Base-by-base conservation (phyloP, 106 monocot species). In the Phalaenopsis equestris region DNA sequence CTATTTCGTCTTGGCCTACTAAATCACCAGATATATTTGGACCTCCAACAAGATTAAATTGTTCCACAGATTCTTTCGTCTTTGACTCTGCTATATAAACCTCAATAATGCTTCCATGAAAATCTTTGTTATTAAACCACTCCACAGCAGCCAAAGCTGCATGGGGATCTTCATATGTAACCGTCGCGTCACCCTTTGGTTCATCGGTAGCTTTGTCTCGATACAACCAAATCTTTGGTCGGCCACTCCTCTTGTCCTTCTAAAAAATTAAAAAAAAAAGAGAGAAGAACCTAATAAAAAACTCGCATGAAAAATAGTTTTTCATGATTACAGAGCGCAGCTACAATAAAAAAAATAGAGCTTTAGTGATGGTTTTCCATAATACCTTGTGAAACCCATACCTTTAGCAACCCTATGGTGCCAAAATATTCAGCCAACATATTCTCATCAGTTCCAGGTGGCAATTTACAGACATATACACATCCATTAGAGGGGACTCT, bases 381-480 rank as follows among this genome's bases (percentile, higher is more conserved):
- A 78, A 87, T 96, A 93, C 89, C 88, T 91, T 87, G 75, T 79
- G 43, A 82, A 39, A 84, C 80, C 87, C 90, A 79, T 94, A 97
- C 97, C 97, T 97, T 97, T 87, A 97, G 89, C 90, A 97, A 90
- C 86, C 97, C 97, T 80, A 97, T 97, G 77, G 97, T 98, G 85
- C 97, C 92, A 94, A 98, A 98, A 92, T 81, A 83, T 57, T 98
- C 97, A 42, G 97, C 92, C 41, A 98, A 84, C 94, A 92, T 94
- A 76, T 30, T 83, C 73, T 98, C 97, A 88, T 90, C 90, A 61
- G 97, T 98, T 67, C 97, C 97, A 81, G 86, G 83, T 78, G 97
- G 97, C 86, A 98, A 81, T 49, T 94, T 92, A 79, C 89, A 98
- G 18, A 98, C 94, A 82, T 98, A 98, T 17, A 98, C 86, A 73